phyloP scores from a whole-genome alignment of 2,329 filamentous ascomycete genomes.

The Ceratocystis ficicola region DNA sequence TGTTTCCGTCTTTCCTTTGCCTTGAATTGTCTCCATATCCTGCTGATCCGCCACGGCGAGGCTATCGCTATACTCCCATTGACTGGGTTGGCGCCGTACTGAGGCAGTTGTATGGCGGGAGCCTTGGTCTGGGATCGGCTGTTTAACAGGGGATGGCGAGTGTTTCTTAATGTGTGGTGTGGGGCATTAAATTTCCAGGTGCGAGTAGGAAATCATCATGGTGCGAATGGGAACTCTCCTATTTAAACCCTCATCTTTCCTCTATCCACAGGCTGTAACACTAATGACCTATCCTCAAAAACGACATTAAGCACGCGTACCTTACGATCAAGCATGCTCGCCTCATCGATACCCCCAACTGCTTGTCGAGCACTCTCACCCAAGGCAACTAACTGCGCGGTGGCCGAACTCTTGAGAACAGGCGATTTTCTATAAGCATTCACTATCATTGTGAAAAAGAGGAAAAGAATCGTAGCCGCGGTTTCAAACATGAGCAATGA shows the following conservation, averaged over 20 bases:
- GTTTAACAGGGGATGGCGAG: too few relatives aligned
- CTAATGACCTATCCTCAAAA: slow-evolving; percentile 14
- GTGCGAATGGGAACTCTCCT: too few relatives aligned
- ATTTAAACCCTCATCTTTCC: neutral
- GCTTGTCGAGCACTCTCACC: slow-evolving; percentile 19
- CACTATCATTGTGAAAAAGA: slow-evolving; percentile 26
- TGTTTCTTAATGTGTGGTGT: too few relatives aligned
- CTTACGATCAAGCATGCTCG: slow-evolving; percentile 19
- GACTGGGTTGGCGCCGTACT: too few relatives aligned
- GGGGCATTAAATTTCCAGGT: too few relatives aligned
- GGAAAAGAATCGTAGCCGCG: slow-evolving; percentile 23
- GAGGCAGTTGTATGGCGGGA: too few relatives aligned
- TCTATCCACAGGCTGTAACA: neutral
- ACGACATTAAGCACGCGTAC: slow-evolving; percentile 22
- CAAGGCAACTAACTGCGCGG: slow-evolving; percentile 26
- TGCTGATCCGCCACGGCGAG: too few relatives aligned
- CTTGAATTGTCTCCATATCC: too few relatives aligned
- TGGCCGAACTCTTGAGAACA: slow-evolving; percentile 27
- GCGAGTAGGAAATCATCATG: too few relatives aligned
- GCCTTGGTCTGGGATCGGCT: too few relatives aligned
- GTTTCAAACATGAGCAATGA: slow-evolving; percentile 26
- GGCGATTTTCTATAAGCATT: slow-evolving; percentile 24
- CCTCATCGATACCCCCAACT: slow-evolving; percentile 21
- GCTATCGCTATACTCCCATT: too few relatives aligned
- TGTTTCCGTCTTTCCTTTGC: too few relatives aligned